Base-by-base conservation (phyloP, 139 green algal genomes). In the Protoeuglena noctilucae region DNA sequence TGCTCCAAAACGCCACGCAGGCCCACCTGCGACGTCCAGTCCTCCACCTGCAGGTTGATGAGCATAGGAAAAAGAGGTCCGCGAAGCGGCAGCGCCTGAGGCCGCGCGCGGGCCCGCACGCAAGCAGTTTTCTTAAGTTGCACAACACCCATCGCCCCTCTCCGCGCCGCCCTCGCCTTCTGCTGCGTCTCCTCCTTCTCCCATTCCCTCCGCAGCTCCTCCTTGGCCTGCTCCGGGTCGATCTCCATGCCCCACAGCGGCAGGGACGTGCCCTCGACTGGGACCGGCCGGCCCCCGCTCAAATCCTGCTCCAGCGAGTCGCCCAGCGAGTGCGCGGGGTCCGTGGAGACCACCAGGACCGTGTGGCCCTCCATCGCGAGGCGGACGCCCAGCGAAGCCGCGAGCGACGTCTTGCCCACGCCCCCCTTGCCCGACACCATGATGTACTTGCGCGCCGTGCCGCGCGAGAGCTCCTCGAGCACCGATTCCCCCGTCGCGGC, bases 281-380 rank as follows among this genome's bases (percentile, higher is more conserved):
- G 59, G 41, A 96, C 80, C 2, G 91, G 91, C 60, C 68, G 62
- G 16, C 91, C 91, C 2, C 91, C 91, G 43, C 62, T 79, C 22
- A 98, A 69, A 53, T 96, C 81, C 82, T 94, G 84, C 56, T 61
- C 88, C 22, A 98, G 71, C 4, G 85, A 93, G 76, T 98, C 91
- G 21, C 72, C 74, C 22, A 98, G 71, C 7, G 82, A 94, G 70
- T 98, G 91, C 1, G 91, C 91, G 5, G 91, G 91, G 60, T 98
- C 91, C 0, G 90, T 98, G 45, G 85, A 96, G 23, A 97, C 91
- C 0, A 98, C 68, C 28, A 98, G 77, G 3, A 77, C 87, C 18
- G 72, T 84, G 68, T 97, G 90, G 0, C 88, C 91, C 4, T 57
- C 78, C 3, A 67, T 73, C 19, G 88, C 88, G 47, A 94, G 85